Conservation (phyloP, 2,329 filamentous ascomycete species). For the Neofusicoccum sp. region DNA sequence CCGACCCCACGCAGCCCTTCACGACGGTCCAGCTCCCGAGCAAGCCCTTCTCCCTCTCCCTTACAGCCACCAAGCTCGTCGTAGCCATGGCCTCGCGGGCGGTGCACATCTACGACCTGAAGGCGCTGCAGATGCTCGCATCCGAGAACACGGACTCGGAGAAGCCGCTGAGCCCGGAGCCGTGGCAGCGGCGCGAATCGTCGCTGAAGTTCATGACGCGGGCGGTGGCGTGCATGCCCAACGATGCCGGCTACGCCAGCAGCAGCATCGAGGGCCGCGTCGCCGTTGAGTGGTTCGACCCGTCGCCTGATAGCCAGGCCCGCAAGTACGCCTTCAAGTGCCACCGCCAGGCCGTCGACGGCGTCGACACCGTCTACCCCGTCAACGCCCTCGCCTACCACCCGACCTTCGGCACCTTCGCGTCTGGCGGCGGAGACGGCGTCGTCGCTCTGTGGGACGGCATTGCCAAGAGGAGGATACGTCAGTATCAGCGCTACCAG, state of each 20-base stretch:
- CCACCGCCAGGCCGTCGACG: constrained; percentile 73
- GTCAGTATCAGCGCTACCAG: constrained; percentile 82
- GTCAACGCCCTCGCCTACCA: constrained; percentile 91
- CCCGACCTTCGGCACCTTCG: constrained; percentile 78
- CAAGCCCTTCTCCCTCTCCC: constrained; percentile 82
- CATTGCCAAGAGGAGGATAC: constrained; percentile 82
- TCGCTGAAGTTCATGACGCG: constrained; percentile 95
- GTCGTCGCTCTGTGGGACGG: constrained; percentile 94
- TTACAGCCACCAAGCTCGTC: constrained; percentile 80
- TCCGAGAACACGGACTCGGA: constrained; percentile 47
- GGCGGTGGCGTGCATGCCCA: constrained; percentile 92
- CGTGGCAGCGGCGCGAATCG: constrained; percentile 91
- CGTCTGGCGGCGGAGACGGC: constrained; percentile 83
- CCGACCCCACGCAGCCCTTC: constrained; percentile 51
- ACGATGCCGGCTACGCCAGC: constrained; percentile 89
- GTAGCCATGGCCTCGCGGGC: constrained; percentile 93
- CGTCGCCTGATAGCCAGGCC: constrained; percentile 78
- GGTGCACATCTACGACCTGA: constrained; percentile 92
- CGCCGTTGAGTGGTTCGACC: constrained; percentile 97
- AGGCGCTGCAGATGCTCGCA: constrained; percentile 59
- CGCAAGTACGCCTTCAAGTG: constrained; percentile 99
- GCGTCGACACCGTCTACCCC: constrained; percentile 81
- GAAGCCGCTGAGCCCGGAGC: constrained; percentile 58
- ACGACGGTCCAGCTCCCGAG: constrained; percentile 70
- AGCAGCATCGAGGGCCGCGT: constrained; percentile 93